Evolutionary conservation across 306 rosid genomes (phyloP), one percentile per base, ranked within the genome.

Genomic region (Ammopiptanthus mongolicus): DNA sequence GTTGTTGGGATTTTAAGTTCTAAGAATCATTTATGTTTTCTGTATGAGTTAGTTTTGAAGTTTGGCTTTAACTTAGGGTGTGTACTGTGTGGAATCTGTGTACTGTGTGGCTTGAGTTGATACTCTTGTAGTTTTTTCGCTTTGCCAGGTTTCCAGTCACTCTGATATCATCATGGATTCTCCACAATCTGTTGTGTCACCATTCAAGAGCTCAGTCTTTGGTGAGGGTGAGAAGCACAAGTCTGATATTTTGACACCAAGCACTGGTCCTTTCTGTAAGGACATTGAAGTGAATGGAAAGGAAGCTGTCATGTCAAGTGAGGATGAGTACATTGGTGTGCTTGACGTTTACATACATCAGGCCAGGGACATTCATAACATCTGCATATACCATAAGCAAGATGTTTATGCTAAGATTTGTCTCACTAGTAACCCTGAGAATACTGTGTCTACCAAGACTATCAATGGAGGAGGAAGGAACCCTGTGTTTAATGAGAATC

Each of bases 341-440:
- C 90, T 92, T 28, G 91, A 89, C 0, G 97, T 96, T 48, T 85
- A 63, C 73, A 86, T 96, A 42, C 97, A 96, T 52, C 91, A 89
- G 34, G 99, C 99, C 7, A 89, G 99, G 80, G 98, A 96, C 76
- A 89, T 96, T 76, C 99, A 92, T 0, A 96, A 92, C 86, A 96
- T 92, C 59, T 96, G 99, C 86, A 96, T 96, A 56, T 96, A 96
- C 86, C 99, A 96, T 82, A 96, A 96, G 83, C 99, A 96, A 88
- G 99, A 96, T 84, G 99, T 96, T 76, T 96, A 92, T 77, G 99
- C 98, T 7, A 96, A 85, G 90, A 81, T 96, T 56, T 96, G 82
- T 78, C 71, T 90, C 34, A 90, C 97, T 1, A 75, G 86, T 73
- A 81, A 92, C 46, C 97, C 97, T 6, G 89, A 78, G 60, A 72